Base-by-base conservation (phyloP, 306 rosid genomes). In the Vigna angularis region DNA sequence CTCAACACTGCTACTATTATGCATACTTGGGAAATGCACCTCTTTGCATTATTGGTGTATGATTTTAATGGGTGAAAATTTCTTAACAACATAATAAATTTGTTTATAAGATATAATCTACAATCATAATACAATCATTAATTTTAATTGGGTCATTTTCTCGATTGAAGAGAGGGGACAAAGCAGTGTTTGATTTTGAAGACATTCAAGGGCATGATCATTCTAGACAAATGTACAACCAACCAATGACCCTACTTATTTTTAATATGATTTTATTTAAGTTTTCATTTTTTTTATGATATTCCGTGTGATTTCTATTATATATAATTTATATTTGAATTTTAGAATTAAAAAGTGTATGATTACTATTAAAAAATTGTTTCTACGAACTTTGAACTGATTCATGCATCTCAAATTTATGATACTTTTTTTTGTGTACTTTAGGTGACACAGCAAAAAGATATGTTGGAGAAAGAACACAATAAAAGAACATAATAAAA, bases 161-260 rank as follows among this genome's bases (percentile, higher is more conserved):
- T 72, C 8, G 18, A 24, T 57, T 56, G 32, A 83, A 64, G 28
- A 61, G 7, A 28, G 34, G 34, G 70, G 50, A 55, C 52, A 58
- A 50, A 28, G 36, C 13, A 40, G 34, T 16, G 44, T 38, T 79
- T 50, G 76, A 68, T 67, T 61, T 77, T 68, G 57, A 52, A 44
- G 64, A 40, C 18, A 78, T 59, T 62, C 20, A 51, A 78, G 55
- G 17, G 67, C 3, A 15, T 15, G 70, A 17, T 72, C 58, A 59
- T 22, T 65, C 4, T 18, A 55, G 66, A 80, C 9, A 40, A 72
- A 58, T 79, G 68, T 55, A 11, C 48, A 74, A 44, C 86, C 51
- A 53, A 42, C 22, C 45, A 53, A 34, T 24, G 83, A 18, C 69
- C 83, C 74, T 73, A 59, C 65, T 61, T n/a, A 57, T 66, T 40